Conservation (phyloP, 1,139 yeast genomes). For the Taphrina wiesneri region DNA sequence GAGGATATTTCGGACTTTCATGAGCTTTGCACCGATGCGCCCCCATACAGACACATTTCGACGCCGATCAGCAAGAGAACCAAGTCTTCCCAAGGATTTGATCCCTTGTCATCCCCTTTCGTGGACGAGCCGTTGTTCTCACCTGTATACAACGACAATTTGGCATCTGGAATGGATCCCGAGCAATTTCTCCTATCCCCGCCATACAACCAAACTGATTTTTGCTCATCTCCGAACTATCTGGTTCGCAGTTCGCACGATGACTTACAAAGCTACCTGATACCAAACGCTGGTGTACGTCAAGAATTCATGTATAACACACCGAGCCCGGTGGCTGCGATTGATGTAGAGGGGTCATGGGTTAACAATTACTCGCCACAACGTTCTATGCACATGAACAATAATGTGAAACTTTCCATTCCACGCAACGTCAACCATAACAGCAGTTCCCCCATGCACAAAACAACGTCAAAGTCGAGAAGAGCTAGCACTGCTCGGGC, state of each 20-base stretch:
- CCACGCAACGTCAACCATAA: slow-evolving; percentile 4
- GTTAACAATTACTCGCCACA: neutral
- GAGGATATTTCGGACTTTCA: slow-evolving; percentile 20
- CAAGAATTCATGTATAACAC: neutral
- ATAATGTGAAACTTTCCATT: neutral
- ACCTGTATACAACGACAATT: neutral
- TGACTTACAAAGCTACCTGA: neutral
- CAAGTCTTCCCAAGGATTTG: slow-evolving; percentile 13
- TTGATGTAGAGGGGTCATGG: slow-evolving; percentile 12
- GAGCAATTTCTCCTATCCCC: slow-evolving; percentile 18
- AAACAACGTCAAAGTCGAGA: neutral
- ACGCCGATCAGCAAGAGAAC: slow-evolving; percentile 28
- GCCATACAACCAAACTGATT: slow-evolving; percentile 9
- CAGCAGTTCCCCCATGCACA: neutral
- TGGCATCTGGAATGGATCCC: neutral
- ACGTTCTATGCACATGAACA: neutral
- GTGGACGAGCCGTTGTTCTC: slow-evolving; percentile 23
- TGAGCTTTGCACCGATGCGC: neutral
- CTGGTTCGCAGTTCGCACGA: neutral
- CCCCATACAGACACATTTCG: neutral
- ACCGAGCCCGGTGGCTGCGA: neutral
- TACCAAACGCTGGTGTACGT: neutral
- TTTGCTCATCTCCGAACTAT: slow-evolving; percentile 17
- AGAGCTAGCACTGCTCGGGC: slow-evolving; percentile 6
- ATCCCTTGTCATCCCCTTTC: neutral